phyloP scores from a whole-genome alignment of 495 filamentous ascomycete genomes.

The Xylaria bambusicola region DNA sequence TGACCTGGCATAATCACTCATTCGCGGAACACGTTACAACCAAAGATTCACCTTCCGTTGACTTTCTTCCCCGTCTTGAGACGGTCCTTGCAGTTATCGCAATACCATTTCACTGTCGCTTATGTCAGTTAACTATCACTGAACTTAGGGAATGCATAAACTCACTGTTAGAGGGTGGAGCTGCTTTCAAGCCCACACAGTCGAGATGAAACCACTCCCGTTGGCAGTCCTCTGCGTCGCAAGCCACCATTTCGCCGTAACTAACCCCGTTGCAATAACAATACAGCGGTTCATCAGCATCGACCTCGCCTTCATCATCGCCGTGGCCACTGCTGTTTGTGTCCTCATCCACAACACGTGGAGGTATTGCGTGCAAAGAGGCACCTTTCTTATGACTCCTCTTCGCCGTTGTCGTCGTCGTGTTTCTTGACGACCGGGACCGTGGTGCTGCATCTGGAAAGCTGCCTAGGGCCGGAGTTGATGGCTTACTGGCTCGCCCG shows the following conservation, averaged over 20 bases:
- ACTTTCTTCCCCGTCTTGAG: conserved; percentile 53
- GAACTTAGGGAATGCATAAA: conserved; percentile 21
- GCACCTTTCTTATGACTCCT: conserved; percentile 71
- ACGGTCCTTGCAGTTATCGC: conserved; percentile 79
- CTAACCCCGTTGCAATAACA: conserved; percentile 92
- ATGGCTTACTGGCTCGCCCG: conserved; percentile 64
- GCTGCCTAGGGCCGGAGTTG: conserved; percentile 54
- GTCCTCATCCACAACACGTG: conserved; percentile 40
- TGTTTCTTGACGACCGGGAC: conserved; percentile 40
- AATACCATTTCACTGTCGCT: conserved; percentile 81
- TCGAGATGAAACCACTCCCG: conserved; percentile 96
- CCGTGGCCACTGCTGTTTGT: conserved; percentile 37
- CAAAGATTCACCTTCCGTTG: conserved; percentile 36
- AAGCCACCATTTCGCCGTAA: conserved; percentile 98
- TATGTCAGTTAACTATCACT: conserved; percentile 18
- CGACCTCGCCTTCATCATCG: conserved; percentile 62
- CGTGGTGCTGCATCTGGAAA: conserved; percentile 50
- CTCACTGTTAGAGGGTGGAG: conserved; percentile 82
- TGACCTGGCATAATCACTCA: conserved; percentile 6
- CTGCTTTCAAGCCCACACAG: conserved; percentile 85
- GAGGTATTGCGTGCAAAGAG: conserved; percentile 35
- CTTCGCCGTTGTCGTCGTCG: conserved; percentile 48
- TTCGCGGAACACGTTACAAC: not conserved
- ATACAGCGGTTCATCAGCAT: conserved; percentile 82
- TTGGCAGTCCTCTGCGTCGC: conserved; percentile 83